Evolutionary conservation across 441 rosid species (phyloP).

Genomic region (Populus hybrid): DNA sequence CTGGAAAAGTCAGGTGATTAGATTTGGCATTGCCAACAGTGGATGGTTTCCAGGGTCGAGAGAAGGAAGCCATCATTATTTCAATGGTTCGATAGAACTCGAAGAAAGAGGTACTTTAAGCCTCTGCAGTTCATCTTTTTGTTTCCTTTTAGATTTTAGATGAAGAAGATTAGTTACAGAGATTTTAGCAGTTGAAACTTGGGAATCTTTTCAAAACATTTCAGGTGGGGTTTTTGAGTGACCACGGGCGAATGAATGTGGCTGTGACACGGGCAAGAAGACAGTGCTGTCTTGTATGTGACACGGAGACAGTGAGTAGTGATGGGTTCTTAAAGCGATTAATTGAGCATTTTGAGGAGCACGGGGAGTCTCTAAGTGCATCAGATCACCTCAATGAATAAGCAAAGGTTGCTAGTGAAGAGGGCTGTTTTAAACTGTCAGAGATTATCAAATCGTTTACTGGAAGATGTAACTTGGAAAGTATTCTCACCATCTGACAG

Average conservation of each 20-base stretch:
- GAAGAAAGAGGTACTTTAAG: constrained; percentile 65
- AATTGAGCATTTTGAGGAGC: constrained; percentile 85
- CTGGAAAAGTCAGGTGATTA: too few relatives aligned
- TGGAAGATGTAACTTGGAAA: background rate
- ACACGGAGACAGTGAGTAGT: constrained; percentile 75
- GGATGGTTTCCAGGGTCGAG: constrained; percentile 97
- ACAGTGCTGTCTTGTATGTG: constrained; percentile 87
- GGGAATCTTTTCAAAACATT: constrained; percentile 5
- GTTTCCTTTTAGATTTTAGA: background rate
- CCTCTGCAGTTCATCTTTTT: background rate
- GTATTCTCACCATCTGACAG: background rate
- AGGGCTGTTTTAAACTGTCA: background rate
- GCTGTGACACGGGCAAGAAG: constrained; percentile 94
- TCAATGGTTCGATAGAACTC: constrained; percentile 94
- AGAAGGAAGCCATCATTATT: constrained; percentile 91
- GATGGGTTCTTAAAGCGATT: constrained; percentile 77
- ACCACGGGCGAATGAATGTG: constrained; percentile 88
- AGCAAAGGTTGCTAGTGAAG: background rate
- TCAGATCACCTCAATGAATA: constrained; percentile 61
- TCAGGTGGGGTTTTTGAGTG: constrained; percentile 82
- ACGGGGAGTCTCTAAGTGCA: constrained; percentile 89
- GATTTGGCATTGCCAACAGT: constrained; percentile 88
- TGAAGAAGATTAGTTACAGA: background rate
- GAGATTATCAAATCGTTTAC: background rate
- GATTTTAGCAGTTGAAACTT: background rate